Conservation (phyloP, 352 stramenopile species). For the Saprolegnia parasitica region DNA sequence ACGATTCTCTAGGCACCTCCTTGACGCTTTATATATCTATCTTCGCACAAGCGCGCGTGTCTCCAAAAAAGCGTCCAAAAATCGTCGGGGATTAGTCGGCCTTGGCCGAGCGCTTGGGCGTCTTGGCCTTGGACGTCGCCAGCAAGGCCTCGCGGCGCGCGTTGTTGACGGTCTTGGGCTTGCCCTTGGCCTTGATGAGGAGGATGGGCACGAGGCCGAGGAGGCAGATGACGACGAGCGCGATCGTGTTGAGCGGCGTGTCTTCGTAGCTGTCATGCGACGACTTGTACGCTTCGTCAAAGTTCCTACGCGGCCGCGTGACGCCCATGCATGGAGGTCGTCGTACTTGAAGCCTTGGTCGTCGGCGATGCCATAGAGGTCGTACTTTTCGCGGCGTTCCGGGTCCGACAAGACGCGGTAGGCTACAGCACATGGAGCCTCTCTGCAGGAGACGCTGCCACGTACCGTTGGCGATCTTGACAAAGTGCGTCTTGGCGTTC, state of each 20-base stretch:
- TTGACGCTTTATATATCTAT: constrained; percentile 13
- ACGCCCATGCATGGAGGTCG: not conserved
- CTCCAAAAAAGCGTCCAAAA: not conserved
- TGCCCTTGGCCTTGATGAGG: constrained; percentile 60
- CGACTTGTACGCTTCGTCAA: constrained; percentile 68
- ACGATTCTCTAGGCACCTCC: not conserved
- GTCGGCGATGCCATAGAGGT: constrained; percentile 72
- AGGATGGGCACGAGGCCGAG: constrained; percentile 57
- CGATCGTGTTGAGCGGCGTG: constrained; percentile 66
- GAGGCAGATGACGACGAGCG: constrained; percentile 48
- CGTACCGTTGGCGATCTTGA: constrained; percentile 74
- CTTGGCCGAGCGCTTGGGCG: constrained; percentile 21
- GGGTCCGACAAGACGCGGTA: constrained; percentile 75
- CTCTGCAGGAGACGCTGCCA: not conserved
- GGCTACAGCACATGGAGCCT: constrained; percentile 33
- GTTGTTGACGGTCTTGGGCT: constrained; percentile 64
- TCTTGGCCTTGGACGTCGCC: constrained; percentile 1
- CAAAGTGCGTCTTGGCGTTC: constrained; percentile 58
- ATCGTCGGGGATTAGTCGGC: constrained; percentile 12
- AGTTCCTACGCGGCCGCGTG: constrained; percentile 43
- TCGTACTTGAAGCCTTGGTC: constrained; percentile 65
- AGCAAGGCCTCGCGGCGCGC: constrained; percentile 45
- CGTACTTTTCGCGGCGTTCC: constrained; percentile 68
- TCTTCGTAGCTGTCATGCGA: constrained; percentile 63
- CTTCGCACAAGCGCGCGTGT: not conserved